phyloP scores from a whole-genome alignment of 495 filamentous ascomycete genomes.

The Peziza echinospora region DNA sequence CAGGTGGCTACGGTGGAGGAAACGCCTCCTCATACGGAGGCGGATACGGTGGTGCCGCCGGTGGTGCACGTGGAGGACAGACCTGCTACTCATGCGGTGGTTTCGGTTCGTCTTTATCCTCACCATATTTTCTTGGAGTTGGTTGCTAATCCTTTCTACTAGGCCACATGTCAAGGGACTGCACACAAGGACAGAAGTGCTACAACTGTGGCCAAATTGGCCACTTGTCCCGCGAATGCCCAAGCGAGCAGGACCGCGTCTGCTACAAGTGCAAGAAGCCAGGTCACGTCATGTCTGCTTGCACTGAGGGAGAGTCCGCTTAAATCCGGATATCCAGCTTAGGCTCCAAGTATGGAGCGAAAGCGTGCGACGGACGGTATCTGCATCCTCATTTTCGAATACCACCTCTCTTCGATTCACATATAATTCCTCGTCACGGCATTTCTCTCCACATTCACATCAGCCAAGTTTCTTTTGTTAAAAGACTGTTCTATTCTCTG shows the following conservation, averaged over 20 bases:
- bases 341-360: neutral
- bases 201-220: constrained; percentile 98
- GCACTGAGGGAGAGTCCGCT: constrained; percentile 35
- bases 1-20: constrained; percentile 18
- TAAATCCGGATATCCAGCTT: too few relatives aligned
- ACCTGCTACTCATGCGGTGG: constrained; percentile 96
- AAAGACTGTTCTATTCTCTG: too few relatives aligned
- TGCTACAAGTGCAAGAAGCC: constrained; percentile 99
- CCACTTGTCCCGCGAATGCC: constrained; percentile 87
- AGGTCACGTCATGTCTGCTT: constrained; percentile 83
- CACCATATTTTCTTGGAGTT: neutral
- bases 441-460: too few relatives aligned
- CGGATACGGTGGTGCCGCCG: constrained; percentile 21
- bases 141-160: constrained; percentile 3
- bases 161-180: constrained; percentile 88
- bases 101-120: constrained; percentile 29
- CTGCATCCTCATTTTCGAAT: neutral
- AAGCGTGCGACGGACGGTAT: neutral
- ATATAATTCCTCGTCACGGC: neutral
- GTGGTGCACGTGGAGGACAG: constrained; percentile 34
- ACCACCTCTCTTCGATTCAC: neutral
- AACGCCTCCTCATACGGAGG: constrained; percentile 22
- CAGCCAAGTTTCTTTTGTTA: too few relatives aligned
- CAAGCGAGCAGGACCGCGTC: constrained; percentile 80
- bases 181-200: constrained; percentile 97